Base-by-base conservation (phyloP, 2,329 filamentous ascomycete genomes). In the Parascedosporium putredinis region DNA sequence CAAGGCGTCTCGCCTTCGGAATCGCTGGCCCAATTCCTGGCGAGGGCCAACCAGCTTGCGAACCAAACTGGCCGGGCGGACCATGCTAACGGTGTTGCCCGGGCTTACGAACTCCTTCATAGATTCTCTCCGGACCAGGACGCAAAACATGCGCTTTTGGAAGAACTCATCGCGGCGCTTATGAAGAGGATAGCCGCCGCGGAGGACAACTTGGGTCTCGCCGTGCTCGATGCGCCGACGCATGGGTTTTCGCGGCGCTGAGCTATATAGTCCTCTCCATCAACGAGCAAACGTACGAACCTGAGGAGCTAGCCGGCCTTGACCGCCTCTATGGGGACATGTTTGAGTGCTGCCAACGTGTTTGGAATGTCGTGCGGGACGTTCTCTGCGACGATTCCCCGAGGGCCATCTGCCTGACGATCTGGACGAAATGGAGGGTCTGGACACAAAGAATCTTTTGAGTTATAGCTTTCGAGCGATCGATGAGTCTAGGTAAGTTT, bases 391-490 rank as follows among this genome's bases (percentile, higher is more conserved):
- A 95, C 54, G 93, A 96, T 65, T 95, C 93, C 1, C 94, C 0
- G 93, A 98, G 66, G 91, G 91, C 0, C 83, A 93, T 62, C 70
- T 88, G 3, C 84, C 83, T 0, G 81, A 90, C 47, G 86, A 91
- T 23, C 64, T 88, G n/a, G 79, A 86, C 49, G 83, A 85, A 29
- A 69, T 79, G 14, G 76, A 84, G 4, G 85, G 83, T 1, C 73
- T 88, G 2, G 83, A 86, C 47, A 89, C 88, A 0, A 97, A 96
- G 61, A 88, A 94, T 58, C 76, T 95, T 16, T 67, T 98, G 44
- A 97, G 91, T 55, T 98, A 93, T 64, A 95, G 89, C 54, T 98
- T 95, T 76, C 81, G 93, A 57, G 88, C 89, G 5, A 74, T 96
- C n/a, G 91, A 95, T 54, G 93, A 98, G 67, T 88, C 90, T 22